Evolutionary conservation across 176 grass and related monocot species (phyloP).

Genomic region (Tillandsia leiboldiana): DNA sequence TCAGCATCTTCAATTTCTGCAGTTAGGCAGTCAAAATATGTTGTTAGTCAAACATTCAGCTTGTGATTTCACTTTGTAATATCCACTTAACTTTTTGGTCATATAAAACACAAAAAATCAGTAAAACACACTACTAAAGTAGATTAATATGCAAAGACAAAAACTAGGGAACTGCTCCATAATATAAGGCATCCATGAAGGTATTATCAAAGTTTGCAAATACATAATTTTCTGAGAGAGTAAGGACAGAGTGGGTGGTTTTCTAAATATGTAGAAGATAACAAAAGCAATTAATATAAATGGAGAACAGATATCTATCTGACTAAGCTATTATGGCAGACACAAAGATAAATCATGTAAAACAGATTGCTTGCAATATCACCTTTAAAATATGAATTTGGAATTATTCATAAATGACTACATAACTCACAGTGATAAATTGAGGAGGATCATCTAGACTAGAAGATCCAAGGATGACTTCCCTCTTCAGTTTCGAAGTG

Average conservation of each 20-base stretch:
- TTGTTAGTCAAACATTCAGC: not conserved
- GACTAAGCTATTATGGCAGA: not conserved
- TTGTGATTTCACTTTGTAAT: not conserved
- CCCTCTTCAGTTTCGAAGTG: slow-evolving; percentile 72
- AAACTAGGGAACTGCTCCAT: too few species aligned
- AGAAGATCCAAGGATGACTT: slow-evolving; percentile 76
- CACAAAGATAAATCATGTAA: slow-evolving; percentile 1
- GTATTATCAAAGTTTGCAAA: too few species aligned
- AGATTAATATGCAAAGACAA: not conserved
- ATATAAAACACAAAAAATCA: slow-evolving; percentile 6
- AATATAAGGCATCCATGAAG: too few species aligned
- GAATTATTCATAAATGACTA: not conserved
- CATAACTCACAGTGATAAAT: slow-evolving; percentile 60
- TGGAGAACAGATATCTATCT: not conserved
- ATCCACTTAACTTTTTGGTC: not conserved
- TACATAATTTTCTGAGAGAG: too few species aligned
- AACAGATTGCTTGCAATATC: not conserved
- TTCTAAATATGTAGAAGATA: too few species aligned
- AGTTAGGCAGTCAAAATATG: slow-evolving; percentile 2
- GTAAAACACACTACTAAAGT: not conserved
- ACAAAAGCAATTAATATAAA: too few species aligned
- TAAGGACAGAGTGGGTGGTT: too few species aligned
- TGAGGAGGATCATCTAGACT: slow-evolving; percentile 66
- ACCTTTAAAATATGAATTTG: not conserved
- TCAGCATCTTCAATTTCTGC: slow-evolving; percentile 82